Evolutionary conservation across 352 stramenopile species (phyloP).

Genomic region (Pythium dissimile): DNA sequence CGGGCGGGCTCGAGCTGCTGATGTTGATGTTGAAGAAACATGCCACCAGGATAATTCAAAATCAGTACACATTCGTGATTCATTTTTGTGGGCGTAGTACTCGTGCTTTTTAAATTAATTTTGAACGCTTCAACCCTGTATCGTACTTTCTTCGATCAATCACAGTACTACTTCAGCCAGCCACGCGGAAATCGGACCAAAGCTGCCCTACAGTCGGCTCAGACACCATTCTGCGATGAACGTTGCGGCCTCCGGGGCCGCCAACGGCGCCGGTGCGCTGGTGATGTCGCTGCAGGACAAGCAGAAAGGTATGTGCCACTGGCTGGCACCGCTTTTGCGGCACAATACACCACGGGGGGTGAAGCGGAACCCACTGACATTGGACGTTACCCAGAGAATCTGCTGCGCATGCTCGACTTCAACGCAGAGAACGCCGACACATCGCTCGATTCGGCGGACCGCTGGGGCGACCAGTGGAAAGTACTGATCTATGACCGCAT

Average conservation of each 20-base stretch:
- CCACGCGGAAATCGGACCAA: constrained; percentile 3
- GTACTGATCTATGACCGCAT: constrained; percentile 97
- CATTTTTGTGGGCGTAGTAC: background rate
- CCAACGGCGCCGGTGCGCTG: constrained; percentile 15
- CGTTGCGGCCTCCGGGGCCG: background rate
- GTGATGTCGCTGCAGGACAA: constrained; percentile 73
- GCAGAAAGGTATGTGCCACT: constrained; percentile 53
- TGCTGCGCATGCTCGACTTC: constrained; percentile 85
- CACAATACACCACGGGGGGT: too few species aligned
- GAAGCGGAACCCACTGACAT: background rate
- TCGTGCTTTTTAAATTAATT: too few species aligned
- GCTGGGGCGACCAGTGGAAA: constrained; percentile 91
- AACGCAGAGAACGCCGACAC: constrained; percentile 57
- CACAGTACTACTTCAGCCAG: constrained; percentile 5
- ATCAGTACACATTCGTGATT: background rate
- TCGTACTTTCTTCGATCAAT: constrained; percentile 5
- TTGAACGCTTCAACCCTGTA: background rate
- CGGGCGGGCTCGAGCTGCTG: too few species aligned
- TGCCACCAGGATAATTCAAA: background rate
- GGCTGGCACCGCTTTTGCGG: background rate
- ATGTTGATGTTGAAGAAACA: background rate
- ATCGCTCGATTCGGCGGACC: constrained; percentile 43
- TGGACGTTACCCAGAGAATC: constrained; percentile 38
- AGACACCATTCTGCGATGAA: constrained; percentile 29
- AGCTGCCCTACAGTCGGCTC: too few species aligned